Conservation (phyloP, 768 basidiomycete species). For the Tricholoma flavovirens region DNA sequence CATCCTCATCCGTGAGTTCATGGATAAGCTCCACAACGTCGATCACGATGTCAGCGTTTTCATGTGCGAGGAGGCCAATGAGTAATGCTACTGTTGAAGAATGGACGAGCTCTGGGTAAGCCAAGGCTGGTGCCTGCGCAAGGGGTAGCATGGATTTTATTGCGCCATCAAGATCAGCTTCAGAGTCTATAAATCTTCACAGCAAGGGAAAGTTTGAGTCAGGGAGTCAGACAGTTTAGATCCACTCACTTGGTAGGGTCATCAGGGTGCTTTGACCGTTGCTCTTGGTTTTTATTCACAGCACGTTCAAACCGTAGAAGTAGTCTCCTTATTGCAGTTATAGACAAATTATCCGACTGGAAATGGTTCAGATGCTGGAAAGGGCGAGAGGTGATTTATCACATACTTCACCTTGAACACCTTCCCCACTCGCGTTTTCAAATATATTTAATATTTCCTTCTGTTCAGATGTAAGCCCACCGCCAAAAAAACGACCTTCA, state of each 20-base stretch:
- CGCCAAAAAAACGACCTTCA: conserved; percentile 90
- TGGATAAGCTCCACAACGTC: conserved; percentile 89
- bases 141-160: conserved; percentile 86
- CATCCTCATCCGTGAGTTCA: conserved; percentile 96
- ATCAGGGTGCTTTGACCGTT: conserved; percentile 90
- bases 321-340: conserved; percentile 65
- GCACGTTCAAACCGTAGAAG: conserved; percentile 82
- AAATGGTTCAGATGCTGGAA: conserved; percentile 15
- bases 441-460: conserved; percentile 96
- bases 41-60: conserved; percentile 96
- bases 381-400: conserved; percentile 9
- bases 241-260: conserved; percentile 78
- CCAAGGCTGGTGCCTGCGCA: conserved; percentile 73
- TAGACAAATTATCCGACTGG: conserved; percentile 62
- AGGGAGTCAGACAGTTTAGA: neutral
- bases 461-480: conserved; percentile 88
- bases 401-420: conserved; percentile 64
- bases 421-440: conserved; percentile 64
- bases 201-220: neutral
- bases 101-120: conserved; percentile 86
- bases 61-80: conserved; percentile 86
- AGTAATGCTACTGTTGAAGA: conserved; percentile 66
- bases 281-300: conserved; percentile 92
- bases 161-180: conserved; percentile 86
- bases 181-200: conserved; percentile 94